Percentiles rank a stretch among this genome's conserved stretches.
phyloP scores from a whole-genome alignment of 768 basidiomycete genomes.

The Chalciporus pseudorubinellus region DNA sequence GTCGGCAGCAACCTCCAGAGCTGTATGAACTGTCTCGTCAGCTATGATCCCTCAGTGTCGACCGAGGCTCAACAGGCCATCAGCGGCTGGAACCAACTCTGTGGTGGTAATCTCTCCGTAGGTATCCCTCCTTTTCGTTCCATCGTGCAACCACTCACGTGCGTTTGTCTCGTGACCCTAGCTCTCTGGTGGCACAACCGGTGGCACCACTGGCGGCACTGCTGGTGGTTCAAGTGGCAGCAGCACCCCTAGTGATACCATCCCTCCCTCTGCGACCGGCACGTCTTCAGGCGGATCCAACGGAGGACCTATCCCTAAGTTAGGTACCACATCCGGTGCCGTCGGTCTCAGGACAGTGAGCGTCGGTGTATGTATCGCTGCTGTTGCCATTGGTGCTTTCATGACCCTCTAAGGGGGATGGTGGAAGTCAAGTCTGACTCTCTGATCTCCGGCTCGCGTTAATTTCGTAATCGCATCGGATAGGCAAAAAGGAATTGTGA shows the following conservation, averaged over 20 bases:
- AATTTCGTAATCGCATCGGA: too few species aligned
- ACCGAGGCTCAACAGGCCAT: constrained; percentile 9
- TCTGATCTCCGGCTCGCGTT: too few species aligned
- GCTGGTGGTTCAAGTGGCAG: constrained; percentile 1
- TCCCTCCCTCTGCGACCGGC: not conserved
- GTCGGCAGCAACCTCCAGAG: constrained; percentile 12
- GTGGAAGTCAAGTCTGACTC: too few species aligned
- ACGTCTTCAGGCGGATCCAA: not conserved
- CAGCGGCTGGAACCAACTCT: constrained; percentile 15
- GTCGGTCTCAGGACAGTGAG: not conserved
- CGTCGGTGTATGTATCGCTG: not conserved
- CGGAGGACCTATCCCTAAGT: not conserved
- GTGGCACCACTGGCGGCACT: not conserved
- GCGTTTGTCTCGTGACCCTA: not conserved
- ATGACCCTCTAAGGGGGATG: not conserved
- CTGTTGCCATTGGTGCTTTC: not conserved
- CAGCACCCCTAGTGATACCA: not conserved
- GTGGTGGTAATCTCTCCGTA: constrained; percentile 19
- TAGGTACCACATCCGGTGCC: not conserved
- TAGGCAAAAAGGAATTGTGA: too few species aligned
- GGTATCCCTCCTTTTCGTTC: not conserved
- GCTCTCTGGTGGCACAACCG: constrained; percentile 9
- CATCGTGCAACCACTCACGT: not conserved
- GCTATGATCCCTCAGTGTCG: not conserved
- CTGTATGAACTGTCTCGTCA: constrained; percentile 23